Base-by-base conservation (phyloP, 176 grass and related monocot species). In the Thalia dealbata region DNA sequence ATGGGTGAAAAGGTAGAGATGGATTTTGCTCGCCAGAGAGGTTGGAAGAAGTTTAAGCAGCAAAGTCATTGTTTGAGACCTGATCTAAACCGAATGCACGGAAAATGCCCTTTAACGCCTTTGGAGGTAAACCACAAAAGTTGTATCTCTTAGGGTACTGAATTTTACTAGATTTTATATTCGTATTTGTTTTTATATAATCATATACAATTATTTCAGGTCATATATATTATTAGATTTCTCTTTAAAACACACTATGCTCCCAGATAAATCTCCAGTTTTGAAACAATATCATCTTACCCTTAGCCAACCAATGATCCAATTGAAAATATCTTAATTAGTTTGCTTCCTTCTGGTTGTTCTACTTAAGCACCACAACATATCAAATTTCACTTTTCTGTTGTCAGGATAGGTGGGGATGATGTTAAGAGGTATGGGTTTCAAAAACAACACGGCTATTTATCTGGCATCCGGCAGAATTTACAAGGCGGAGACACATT, bases 381-480 rank as follows among this genome's bases (percentile, higher is more conserved):
- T 72, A 28, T 72, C 14, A 52, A 52, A 51, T 52, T 72, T 72
- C 16, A 72, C 52, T 24, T 74, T 23, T 22, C 52, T 14, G 56
- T 63, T 75, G 73, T 75, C 73, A 75, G 73, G 14, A 63, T 62
- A 75, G 73, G 73, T 75, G 38, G 73, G 73, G 14, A 75, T 75
- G 73, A 75, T 75, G 56, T 19, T 75, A 45, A 75, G 73, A n/a
- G 73, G 73, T 6, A 75, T 75, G 73, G 73, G 73, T 30, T 75
- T 75, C 42, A 48, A 26, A 10, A 75, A 75, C 38, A 63, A 61
- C 32, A 75, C 38, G 46, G 30, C 73, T 26, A 44, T 75, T 42
- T 75, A 75, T 62, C 48, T 63, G 73, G 73, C 73, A 46, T 75
- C 73, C 7, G 73, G 73, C 16, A 75, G 62, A 75, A 62, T 75